Percentiles rank a stretch among this genome's conserved stretches.
These are phyloP conservation scores for Colletotrichum plurivorum DNA, from an alignment of 2,329 filamentous ascomycete genomes.

Conservation along the genomic window DNA sequence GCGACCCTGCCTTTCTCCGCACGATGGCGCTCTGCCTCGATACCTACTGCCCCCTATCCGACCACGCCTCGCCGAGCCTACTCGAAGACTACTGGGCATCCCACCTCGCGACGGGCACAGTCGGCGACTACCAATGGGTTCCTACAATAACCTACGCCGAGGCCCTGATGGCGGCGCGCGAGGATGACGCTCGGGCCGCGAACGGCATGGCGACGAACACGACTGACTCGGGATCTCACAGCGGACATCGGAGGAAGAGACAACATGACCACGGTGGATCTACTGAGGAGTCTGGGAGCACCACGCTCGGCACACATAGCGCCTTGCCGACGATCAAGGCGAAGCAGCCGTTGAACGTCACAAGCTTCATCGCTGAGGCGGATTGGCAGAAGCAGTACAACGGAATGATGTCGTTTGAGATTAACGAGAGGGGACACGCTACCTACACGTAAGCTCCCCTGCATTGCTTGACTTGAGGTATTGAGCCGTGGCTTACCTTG, in stretches of 20 bases:
- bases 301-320: not conserved
- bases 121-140: conserved; percentile 41
- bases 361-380: conserved; percentile 47
- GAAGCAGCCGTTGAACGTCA: conserved; percentile 46
- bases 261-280: not conserved
- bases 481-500: not conserved
- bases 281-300: not conserved
- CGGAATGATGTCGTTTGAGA: conserved; percentile 65
- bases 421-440: conserved; percentile 53
- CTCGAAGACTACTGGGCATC: conserved; percentile 51
- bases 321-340: not conserved
- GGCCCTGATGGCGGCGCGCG: not conserved
- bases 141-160: conserved; percentile 48
- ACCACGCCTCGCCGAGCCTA: conserved; percentile 8
- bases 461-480: not conserved
- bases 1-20: conserved; percentile 47
- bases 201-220: not conserved
- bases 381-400: conserved; percentile 61
- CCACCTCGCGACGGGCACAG: conserved; percentile 48
- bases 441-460: conserved; percentile 35
- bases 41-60: conserved; percentile 46
- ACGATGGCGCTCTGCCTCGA: conserved; percentile 52
- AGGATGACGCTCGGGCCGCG: not conserved
- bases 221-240: not conserved
- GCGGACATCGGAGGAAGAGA: not conserved